Conservation (phyloP, 495 filamentous ascomycete genomes). For the Jackrogersella multiformis region DNA sequence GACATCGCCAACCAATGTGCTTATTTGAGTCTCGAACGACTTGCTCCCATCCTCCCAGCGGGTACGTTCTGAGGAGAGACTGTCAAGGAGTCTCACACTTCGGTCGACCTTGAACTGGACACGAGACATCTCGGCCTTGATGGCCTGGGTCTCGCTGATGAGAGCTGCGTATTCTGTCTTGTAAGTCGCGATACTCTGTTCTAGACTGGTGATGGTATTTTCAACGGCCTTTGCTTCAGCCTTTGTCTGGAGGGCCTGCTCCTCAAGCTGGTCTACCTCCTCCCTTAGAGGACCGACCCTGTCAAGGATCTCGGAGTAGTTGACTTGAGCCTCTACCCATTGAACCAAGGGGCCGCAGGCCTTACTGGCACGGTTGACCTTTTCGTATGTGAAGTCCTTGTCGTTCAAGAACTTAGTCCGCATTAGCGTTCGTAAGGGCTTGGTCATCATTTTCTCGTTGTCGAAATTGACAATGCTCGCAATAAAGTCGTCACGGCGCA, state of each 20-base stretch:
- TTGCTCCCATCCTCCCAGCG: slow-evolving; percentile 97
- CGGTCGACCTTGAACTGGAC: slow-evolving; percentile 98
- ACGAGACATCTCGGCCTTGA: slow-evolving; percentile 94
- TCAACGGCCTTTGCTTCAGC: slow-evolving; percentile 92
- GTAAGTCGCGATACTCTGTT: slow-evolving; percentile 93
- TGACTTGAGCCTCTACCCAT: slow-evolving; percentile 97
- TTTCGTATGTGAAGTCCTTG: slow-evolving; percentile 94
- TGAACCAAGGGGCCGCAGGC: slow-evolving; percentile 96
- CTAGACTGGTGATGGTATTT: slow-evolving; percentile 81
- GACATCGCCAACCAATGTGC: slow-evolving; percentile 94
- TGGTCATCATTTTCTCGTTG: slow-evolving; percentile 95
- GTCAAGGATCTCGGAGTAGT: slow-evolving; percentile 95
- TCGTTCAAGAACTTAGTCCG: slow-evolving; percentile 89
- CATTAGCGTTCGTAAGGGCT: slow-evolving; percentile 82
- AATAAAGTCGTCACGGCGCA: slow-evolving; percentile 95
- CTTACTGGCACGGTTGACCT: slow-evolving; percentile 93
- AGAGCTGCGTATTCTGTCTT: slow-evolving; percentile 95
- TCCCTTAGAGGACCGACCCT: slow-evolving; percentile 92
- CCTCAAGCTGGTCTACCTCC: slow-evolving; percentile 87
- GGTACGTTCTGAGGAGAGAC: slow-evolving; percentile 88
- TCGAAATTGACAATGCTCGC: slow-evolving; percentile 97
- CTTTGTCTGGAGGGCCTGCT: slow-evolving; percentile 90
- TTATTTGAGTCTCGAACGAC: slow-evolving; percentile 97
- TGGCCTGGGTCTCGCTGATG: slow-evolving; percentile 95
- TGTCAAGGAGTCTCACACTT: slow-evolving; percentile 92